Base-by-base conservation (phyloP, 1,139 yeast species). In the Suhomyces bribrorum region DNA sequence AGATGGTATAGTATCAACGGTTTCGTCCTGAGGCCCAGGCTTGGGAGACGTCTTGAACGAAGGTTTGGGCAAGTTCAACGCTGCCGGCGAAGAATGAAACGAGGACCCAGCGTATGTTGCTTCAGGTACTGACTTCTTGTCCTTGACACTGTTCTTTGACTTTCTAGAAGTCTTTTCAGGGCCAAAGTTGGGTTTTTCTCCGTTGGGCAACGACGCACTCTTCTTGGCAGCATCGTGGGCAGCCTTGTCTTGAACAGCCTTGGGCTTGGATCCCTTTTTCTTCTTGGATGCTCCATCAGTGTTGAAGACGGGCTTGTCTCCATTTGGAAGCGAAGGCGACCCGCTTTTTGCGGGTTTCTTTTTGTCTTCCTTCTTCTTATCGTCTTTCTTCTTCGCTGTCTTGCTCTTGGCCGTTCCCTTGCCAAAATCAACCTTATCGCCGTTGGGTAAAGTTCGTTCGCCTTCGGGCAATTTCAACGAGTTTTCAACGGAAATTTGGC, bases 81-180 rank as follows among this genome's bases (percentile, higher is more conserved):
- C 81, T 29, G 77, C 77, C 0, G 83, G 83, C 14, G 81, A 75
- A 15, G 78, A 72, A 55, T 74, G 79, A 52, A 77, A 77, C 28
- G 81, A 73, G 29, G 81, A 73, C 13, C 83, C 83, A 37, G 83
- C 83, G 56, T 76, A 77, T 24, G 66, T 66, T 26, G 66, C 69
- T 49, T 58, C 70, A 1, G 39, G 26, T 18, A 36, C 44, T 41
- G 35, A 31, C 38, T 56, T 56, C 46, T 48, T 51, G 26, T 50
- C 48, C 34, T 46, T 49, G 6, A 20, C 5, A 6, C 17, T 18
- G 16, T 14, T 26, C 32, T 41, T 46, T 12, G 49, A 41, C 47
- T 50, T 52, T 26, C 24, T 2, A 3, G 34, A 9, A n/a, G 22
- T 14, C 7, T n/a, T 20, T 14, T 20, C 23, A 8, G 5, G 23